Evolutionary conservation across 169 alveolate genomes (phyloP).

Genomic region (Cryptosporidium sp.): DNA sequence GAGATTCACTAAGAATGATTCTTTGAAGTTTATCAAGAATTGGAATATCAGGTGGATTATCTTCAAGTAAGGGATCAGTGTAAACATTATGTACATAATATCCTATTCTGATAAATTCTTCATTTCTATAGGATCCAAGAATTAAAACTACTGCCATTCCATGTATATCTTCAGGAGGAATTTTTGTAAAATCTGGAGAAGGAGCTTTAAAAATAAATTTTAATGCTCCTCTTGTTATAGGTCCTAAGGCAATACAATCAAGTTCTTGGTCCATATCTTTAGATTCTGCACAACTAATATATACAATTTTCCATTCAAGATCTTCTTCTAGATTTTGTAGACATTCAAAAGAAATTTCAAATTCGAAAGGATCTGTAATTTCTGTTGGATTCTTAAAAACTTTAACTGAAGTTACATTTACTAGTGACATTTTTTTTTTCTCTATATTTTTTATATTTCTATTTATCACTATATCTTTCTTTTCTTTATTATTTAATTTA

Average conservation of each 20-base stretch:
- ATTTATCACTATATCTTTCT: background rate
- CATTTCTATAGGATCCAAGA: slow-evolving; percentile 92
- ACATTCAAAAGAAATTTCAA: slow-evolving; percentile 94
- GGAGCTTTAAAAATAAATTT: slow-evolving; percentile 92
- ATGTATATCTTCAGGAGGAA: slow-evolving; percentile 88
- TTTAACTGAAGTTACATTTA: slow-evolving; percentile 93
- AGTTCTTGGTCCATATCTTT: slow-evolving; percentile 91
- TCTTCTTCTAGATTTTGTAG: slow-evolving; percentile 90
- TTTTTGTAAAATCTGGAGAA: slow-evolving; percentile 93
- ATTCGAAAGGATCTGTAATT: slow-evolving; percentile 90
- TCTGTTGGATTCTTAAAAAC: slow-evolving; percentile 91
- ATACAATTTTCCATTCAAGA: slow-evolving; percentile 92
- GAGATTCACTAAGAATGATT: slow-evolving; percentile 92
- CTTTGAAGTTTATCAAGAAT: slow-evolving; percentile 91
- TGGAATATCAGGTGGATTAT: slow-evolving; percentile 94
- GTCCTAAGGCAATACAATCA: slow-evolving; percentile 95
- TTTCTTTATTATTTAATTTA: background rate
- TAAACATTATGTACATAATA: slow-evolving; percentile 95
- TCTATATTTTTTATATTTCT: background rate
- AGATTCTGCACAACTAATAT: slow-evolving; percentile 82
- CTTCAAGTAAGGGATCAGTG: slow-evolving; percentile 92
- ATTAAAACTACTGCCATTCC: slow-evolving; percentile 97
- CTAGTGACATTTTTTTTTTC: slow-evolving; percentile 89
- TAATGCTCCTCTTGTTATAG: slow-evolving; percentile 92
- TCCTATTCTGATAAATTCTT: slow-evolving; percentile 97